phyloP scores from a whole-genome alignment of 2,329 filamentous ascomycete species.

The Davidsoniella neocaledoniae region DNA sequence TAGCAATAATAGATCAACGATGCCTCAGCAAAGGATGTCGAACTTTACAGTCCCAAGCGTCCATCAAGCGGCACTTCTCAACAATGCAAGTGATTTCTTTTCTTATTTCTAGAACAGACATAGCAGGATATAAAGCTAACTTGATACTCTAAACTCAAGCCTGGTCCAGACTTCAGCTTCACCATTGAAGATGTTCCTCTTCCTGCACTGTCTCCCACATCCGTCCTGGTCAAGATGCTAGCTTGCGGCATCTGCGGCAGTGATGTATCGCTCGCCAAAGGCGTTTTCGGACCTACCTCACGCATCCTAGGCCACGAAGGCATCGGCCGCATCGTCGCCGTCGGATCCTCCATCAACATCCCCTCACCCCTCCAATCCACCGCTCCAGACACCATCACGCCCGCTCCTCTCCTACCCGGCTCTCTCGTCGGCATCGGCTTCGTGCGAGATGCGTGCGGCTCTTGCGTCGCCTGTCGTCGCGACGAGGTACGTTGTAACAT shows the following conservation, averaged over 20 bases:
- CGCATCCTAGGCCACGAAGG: conserved; percentile 1
- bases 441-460: not conserved
- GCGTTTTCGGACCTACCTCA: not conserved
- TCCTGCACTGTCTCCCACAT: not conserved
- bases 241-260: not conserved
- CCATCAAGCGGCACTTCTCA: not conserved
- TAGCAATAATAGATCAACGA: too few relatives aligned
- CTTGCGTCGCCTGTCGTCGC: not conserved
- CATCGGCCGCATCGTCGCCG: not conserved
- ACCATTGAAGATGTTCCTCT: not conserved
- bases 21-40: too few relatives aligned
- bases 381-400: not conserved
- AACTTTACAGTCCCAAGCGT: not conserved
- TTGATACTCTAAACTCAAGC: not conserved
- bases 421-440: not conserved
- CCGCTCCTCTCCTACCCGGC: not conserved
- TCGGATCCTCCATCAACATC: not conserved
- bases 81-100: not conserved
- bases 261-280: not conserved
- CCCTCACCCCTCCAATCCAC: not conserved
- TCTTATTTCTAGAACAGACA: not conserved
- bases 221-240: not conserved
- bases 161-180: not conserved
- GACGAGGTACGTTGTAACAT: not conserved
- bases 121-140: not conserved